Percentiles rank a stretch among this genome's conserved stretches.
Evolutionary conservation across 1,139 yeast species (phyloP).

Genomic region (Magnusiomyces tetraspermus): DNA sequence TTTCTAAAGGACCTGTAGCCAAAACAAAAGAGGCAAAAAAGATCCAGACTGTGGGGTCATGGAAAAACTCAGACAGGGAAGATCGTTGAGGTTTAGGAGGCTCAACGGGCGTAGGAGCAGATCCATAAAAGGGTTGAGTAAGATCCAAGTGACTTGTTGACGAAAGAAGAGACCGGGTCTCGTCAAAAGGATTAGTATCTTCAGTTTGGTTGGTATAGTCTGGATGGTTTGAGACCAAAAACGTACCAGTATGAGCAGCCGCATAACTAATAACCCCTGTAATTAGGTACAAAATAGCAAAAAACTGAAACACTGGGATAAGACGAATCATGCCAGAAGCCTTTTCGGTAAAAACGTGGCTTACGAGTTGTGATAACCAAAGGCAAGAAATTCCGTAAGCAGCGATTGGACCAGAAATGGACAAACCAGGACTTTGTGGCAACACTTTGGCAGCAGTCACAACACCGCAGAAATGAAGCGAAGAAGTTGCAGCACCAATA

Average conservation of each 20-base stretch:
- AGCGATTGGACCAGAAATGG: constrained; percentile 82
- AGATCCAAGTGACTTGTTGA: not conserved
- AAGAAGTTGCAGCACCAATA: constrained; percentile 75
- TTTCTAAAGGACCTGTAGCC: constrained; percentile 78
- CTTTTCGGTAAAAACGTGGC: constrained; percentile 31
- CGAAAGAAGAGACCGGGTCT: not conserved
- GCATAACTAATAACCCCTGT: constrained; percentile 24
- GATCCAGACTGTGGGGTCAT: constrained; percentile 57
- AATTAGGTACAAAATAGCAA: constrained; percentile 39
- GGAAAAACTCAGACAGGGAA: constrained; percentile 36
- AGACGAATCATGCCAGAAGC: not conserved
- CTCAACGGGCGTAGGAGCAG: not conserved
- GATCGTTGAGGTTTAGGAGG: not conserved
- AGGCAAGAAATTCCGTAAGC: constrained; percentile 76
- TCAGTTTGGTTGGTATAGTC: not conserved
- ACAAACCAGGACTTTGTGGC: constrained; percentile 64
- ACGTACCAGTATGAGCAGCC: constrained; percentile 20
- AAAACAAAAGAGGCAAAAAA: constrained; percentile 55
- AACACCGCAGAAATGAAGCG: constrained; percentile 67
- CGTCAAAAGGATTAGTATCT: not conserved
- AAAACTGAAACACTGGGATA: constrained; percentile 42
- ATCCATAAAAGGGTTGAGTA: not conserved
- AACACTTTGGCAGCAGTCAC: constrained; percentile 77
- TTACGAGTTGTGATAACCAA: constrained; percentile 36
- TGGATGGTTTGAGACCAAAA: not conserved